Base-by-base conservation (phyloP, 2,329 filamentous ascomycete genomes). In the Colletotrichum incanum region DNA sequence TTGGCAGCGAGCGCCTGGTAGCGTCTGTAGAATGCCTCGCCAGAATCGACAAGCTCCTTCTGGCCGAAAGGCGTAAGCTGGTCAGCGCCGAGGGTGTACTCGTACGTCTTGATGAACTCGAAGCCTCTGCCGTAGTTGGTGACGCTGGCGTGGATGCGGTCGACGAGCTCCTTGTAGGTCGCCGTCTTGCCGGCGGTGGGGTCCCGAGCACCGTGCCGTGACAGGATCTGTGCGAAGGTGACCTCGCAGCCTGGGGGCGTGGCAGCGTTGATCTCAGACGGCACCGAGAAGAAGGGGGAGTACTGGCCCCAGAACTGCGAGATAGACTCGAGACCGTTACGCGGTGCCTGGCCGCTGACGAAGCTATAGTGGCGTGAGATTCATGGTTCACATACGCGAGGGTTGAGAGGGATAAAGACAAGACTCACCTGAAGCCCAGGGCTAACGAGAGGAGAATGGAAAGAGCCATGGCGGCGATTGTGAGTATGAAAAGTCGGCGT, bases 251-350 rank as follows among this genome's bases (percentile, higher is more conserved):
- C 86, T 0, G 84, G 75, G 0, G 94, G 95, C 0, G 93, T 83
- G 9, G 85, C 84, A 8, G 86, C 76, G 20, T 90, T 84, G 62
- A 94, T 89, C 3, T 89, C 85, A 1, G 93, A 94, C 8, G 91
- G 88, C 0, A 95, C 92, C 1, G 92, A 88, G 82, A 93, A 98
- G 83, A 91, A 97, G 2, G 95, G 94, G 23, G 94, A 93, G 81
- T 98, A 98, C 80, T 96, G 94, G 67, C 95, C 95, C 94, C 94
- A 97, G 67, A 86, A 88, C 75, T 91, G 92, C 1, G 91, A 90
- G 55, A 92, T 87, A 41, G 67, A 45, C 12, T 66, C 64, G 26
- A 50, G 14, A 2, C 34, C 37, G 49, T 56, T 47, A 7, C 43
- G 54, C 31, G 67, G 67, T 58, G 49, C 52, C 71, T 73, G 67